Conservation (phyloP, 176 grass and related monocot genomes). For the Elaeis guineensis region DNA sequence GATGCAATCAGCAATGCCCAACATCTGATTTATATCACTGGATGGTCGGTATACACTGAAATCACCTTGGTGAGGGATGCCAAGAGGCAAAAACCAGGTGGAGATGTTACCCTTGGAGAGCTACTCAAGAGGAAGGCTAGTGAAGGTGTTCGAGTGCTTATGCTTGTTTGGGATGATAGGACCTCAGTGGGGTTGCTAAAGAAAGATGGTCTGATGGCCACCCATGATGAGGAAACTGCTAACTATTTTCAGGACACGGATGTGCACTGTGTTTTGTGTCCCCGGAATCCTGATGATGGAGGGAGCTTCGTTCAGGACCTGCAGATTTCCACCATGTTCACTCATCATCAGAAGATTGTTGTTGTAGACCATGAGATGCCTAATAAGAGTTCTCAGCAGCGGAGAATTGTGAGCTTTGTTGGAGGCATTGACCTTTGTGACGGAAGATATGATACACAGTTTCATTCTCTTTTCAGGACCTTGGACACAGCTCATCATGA, state of each 20-base stretch:
- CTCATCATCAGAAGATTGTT: slow-evolving; percentile 88
- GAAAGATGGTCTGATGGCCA: slow-evolving; percentile 62
- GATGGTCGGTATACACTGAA: slow-evolving; percentile 87
- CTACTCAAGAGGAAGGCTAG: slow-evolving; percentile 81
- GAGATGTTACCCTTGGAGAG: slow-evolving; percentile 64
- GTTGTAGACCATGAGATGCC: slow-evolving; percentile 90
- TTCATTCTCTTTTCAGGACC: slow-evolving; percentile 79
- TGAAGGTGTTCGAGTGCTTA: slow-evolving; percentile 67
- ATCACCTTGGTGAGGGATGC: slow-evolving; percentile 58
- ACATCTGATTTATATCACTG: slow-evolving; percentile 71
- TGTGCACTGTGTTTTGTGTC: slow-evolving; percentile 74
- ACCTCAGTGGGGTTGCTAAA: slow-evolving; percentile 57
- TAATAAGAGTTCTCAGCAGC: slow-evolving; percentile 27
- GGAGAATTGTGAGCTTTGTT: slow-evolving; percentile 76
- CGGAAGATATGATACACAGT: slow-evolving; percentile 78
- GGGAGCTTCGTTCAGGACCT: slow-evolving; percentile 46
- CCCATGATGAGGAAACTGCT: slow-evolving; percentile 67
- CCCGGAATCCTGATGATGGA: slow-evolving; percentile 64
- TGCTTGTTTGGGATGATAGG: slow-evolving; percentile 95
- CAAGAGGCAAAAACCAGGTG: slow-evolving; percentile 33
- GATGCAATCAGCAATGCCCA: slow-evolving; percentile 66
- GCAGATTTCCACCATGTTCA: slow-evolving; percentile 65
- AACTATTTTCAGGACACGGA: slow-evolving; percentile 47
- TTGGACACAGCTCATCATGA: slow-evolving; percentile 56
- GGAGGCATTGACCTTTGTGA: slow-evolving; percentile 89